Conservation (phyloP, 768 basidiomycete species). For the Mycena vulgaris region DNA sequence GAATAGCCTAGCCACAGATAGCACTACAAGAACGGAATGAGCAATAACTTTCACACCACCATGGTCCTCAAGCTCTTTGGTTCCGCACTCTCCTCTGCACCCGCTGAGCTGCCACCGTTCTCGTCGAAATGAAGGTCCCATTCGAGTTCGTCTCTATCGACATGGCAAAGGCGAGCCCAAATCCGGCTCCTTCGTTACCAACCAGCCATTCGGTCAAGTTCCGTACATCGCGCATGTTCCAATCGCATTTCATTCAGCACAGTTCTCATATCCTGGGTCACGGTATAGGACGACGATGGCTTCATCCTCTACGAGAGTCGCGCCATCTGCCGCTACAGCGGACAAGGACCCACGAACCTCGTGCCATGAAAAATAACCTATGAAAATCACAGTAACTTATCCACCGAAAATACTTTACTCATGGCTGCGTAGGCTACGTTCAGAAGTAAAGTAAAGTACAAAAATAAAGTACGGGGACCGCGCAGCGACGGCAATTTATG, state of each 20-base stretch:
- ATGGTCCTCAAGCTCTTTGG: background rate
- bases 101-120: background rate
- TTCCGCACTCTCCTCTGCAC: background rate
- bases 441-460: no score
- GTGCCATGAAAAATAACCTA: no score
- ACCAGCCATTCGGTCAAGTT: slow-evolving; percentile 57
- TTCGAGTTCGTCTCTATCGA: background rate
- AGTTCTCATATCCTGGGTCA: no score
- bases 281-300: slow-evolving; percentile 64
- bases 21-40: no score
- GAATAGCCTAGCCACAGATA: no score
- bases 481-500: no score
- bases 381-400: no score
- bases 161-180: background rate
- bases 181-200: background rate
- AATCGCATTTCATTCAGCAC: background rate
- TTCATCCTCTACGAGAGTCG: slow-evolving; percentile 64
- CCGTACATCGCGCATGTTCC: slow-evolving; percentile 16
- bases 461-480: no score
- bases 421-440: no score
- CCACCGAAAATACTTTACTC: no score
- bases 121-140: background rate
- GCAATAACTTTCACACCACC: background rate
- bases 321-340: slow-evolving; percentile 60
- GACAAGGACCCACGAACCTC: no score